Evolutionary conservation across 2,329 filamentous ascomycete species (phyloP).

Genomic region (Penicillium sp.): DNA sequence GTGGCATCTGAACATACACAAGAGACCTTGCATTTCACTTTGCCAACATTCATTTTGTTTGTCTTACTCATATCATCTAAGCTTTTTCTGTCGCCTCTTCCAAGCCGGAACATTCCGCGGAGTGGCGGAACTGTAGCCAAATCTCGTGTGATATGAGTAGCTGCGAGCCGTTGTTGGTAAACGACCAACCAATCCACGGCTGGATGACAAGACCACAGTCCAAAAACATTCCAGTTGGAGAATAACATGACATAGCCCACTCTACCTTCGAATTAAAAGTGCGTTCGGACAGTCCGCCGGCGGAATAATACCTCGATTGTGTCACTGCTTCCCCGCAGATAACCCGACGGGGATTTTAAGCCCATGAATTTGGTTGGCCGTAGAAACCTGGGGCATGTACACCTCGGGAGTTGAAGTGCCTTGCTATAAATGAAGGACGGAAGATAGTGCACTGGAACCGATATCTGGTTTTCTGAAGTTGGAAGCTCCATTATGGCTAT

Average conservation of each 20-base stretch:
- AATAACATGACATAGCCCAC: not conserved
- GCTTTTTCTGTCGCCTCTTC: not conserved
- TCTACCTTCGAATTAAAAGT: not conserved
- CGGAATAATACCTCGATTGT: constrained; percentile 10
- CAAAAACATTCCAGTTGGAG: not conserved
- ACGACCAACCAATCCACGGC: not conserved
- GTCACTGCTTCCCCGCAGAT: constrained; percentile 13
- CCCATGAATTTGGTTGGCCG: not conserved
- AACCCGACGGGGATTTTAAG: not conserved
- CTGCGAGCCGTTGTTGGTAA: not conserved
- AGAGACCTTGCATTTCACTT: not conserved
- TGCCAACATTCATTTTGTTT: not conserved
- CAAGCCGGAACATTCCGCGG: not conserved
- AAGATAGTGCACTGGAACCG: not conserved
- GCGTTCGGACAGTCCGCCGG: not conserved
- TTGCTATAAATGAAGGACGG: not conserved
- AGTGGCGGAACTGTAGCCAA: not conserved
- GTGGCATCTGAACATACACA: not conserved
- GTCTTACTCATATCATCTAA: not conserved
- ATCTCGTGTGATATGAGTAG: not conserved
- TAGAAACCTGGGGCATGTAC: not conserved
- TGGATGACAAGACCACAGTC: not conserved
- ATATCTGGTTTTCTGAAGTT: not conserved
- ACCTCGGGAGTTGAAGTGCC: not conserved
- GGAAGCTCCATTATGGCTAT: constrained; percentile 3